These are phyloP conservation scores for Tylopilus sp. DNA, from an alignment of 768 basidiomycete species.

Conservation along the genomic window DNA sequence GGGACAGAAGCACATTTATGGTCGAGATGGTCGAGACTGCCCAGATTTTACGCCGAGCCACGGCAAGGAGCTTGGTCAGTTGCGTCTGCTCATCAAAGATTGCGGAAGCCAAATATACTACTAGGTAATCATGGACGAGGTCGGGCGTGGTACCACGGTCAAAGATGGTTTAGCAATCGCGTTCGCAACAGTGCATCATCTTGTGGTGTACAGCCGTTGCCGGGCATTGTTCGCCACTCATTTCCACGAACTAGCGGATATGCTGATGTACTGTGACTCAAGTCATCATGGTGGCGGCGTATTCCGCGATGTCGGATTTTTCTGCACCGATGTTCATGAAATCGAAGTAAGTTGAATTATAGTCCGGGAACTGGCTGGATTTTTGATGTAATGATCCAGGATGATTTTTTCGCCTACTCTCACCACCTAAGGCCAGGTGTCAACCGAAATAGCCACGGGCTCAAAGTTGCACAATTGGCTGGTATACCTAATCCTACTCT, in stretches of 20 bases:
- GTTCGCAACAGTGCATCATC: constrained; percentile 84
- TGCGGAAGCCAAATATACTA: constrained; percentile 5
- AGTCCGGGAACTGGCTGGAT: background rate
- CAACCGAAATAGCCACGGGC: constrained; percentile 86
- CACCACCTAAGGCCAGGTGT: constrained; percentile 80
- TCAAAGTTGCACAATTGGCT: constrained; percentile 86
- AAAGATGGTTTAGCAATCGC: constrained; percentile 92
- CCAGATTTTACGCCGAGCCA: constrained; percentile 83
- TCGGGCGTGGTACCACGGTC: constrained; percentile 93
- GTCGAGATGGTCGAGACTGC: constrained; percentile 97
- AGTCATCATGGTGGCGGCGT: constrained; percentile 38
- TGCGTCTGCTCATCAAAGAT: background rate
- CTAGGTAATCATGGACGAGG: constrained; percentile 99
- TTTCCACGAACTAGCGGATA: constrained; percentile 88
- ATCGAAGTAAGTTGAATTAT: constrained; percentile 49
- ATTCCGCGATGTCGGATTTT: constrained; percentile 72
- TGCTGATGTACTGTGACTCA: constrained; percentile 62
- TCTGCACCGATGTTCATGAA: constrained; percentile 86
- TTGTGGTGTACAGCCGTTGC: constrained; percentile 66
- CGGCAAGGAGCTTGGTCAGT: constrained; percentile 75
- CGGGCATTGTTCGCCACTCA: constrained; percentile 98
- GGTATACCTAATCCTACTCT: constrained; percentile 71
- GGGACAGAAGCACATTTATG: constrained; percentile 96
- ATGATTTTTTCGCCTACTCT: constrained; percentile 78
- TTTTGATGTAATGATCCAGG: constrained; percentile 39